These are phyloP conservation scores for Diaporthe sp. DNA, from an alignment of 2,329 filamentous ascomycete species.

Conservation along the genomic window DNA sequence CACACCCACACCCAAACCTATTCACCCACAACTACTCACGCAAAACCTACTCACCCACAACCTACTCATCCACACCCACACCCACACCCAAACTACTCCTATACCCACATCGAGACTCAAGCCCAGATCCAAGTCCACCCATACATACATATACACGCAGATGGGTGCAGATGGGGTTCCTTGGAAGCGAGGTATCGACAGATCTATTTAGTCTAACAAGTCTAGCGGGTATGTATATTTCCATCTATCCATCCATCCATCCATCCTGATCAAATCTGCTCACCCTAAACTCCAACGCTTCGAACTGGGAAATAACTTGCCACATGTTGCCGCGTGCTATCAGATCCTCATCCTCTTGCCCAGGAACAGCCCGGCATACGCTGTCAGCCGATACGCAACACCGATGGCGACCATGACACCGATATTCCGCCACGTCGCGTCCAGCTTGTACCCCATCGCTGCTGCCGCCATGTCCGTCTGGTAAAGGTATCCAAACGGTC, in stretches of 20 bases:
- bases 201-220: neutral
- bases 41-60: no score
- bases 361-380: constrained; percentile 56
- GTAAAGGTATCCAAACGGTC: constrained; percentile 65
- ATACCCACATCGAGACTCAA: neutral
- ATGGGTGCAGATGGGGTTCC: neutral
- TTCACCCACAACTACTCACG: no score
- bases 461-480: constrained; percentile 60
- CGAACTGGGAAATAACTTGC: neutral
- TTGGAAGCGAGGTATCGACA: neutral
- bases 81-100: neutral
- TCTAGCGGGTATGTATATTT: neutral
- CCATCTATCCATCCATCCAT: neutral
- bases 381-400: constrained; percentile 59
- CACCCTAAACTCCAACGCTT: constrained; percentile 8
- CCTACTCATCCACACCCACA: no score
- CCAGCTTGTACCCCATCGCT: constrained; percentile 61
- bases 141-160: no score
- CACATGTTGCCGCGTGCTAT: neutral
- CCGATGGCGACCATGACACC: constrained; percentile 59
- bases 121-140: neutral
- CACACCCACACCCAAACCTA: neutral
- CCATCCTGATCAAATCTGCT: neutral
- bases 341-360: constrained; percentile 52
- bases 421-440: constrained; percentile 61